These are phyloP conservation scores for Zymoseptoria crescenta DNA, from an alignment of 2,329 filamentous ascomycete genomes.

Conservation along the genomic window DNA sequence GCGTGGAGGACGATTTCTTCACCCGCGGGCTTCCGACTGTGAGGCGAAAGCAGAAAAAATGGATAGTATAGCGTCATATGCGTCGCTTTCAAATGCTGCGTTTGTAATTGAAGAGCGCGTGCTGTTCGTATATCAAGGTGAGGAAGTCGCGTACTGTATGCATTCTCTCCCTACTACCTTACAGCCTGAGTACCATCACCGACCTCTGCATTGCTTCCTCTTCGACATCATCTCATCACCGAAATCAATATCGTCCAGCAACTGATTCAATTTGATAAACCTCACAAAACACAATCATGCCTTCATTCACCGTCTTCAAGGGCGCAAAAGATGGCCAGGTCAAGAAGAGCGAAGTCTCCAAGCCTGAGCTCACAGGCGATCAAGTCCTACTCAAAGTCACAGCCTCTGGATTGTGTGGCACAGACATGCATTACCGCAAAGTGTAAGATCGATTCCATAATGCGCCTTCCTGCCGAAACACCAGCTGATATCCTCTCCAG, in stretches of 20 bases:
- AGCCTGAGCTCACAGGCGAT: conserved; percentile 41
- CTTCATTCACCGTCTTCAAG: conserved; percentile 55
- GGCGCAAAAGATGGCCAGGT: conserved; percentile 52
- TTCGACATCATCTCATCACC: background rate
- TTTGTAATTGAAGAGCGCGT: background rate
- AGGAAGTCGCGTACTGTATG: background rate
- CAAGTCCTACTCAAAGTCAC: conserved; percentile 57
- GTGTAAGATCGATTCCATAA: background rate
- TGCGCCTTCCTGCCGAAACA: background rate
- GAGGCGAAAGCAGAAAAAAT: background rate
- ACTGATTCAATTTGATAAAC: background rate
- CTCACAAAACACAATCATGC: conserved; percentile 18
- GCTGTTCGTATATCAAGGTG: background rate
- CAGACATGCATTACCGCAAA: conserved; percentile 34
- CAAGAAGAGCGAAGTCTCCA: conserved; percentile 41
- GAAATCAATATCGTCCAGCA: background rate
- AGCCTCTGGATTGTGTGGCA: conserved; percentile 60
- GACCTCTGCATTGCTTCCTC: background rate
- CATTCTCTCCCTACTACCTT: background rate
- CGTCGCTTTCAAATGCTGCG: background rate
- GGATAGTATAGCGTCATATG: background rate
- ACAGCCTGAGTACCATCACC: too few relatives aligned
- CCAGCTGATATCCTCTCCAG: background rate
- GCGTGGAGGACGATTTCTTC: background rate
- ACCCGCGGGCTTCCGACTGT: background rate